Evolutionary conservation across 352 stramenopile genomes (phyloP).

Genomic region (Thalassiosira livingstoniorum): DNA sequence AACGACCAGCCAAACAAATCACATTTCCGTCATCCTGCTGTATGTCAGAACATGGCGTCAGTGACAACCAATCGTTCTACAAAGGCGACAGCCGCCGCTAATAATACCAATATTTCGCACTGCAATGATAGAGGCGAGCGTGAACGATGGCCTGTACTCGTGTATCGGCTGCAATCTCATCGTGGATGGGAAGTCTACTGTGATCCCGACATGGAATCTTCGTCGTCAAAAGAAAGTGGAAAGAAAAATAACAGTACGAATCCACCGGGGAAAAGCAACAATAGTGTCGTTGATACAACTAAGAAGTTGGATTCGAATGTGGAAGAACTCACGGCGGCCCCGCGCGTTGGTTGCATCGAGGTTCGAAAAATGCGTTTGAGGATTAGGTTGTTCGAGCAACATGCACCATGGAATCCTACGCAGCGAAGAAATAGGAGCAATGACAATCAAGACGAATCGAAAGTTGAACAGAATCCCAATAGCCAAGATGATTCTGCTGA

Average conservation of each 20-base stretch:
- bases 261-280: neutral
- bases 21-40: neutral
- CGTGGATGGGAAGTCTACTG: slow-evolving; percentile 54
- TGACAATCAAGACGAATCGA: neutral
- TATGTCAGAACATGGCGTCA: neutral
- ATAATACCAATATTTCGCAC: slow-evolving; percentile 1
- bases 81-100: no score
- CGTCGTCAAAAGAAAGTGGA: neutral
- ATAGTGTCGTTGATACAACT: neutral
- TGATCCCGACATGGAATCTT: slow-evolving; percentile 24
- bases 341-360: slow-evolving; percentile 56
- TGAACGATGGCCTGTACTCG: slow-evolving; percentile 52
- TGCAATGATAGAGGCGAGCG: slow-evolving; percentile 33
- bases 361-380: slow-evolving; percentile 57
- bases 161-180: slow-evolving; percentile 52
- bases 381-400: slow-evolving; percentile 51
- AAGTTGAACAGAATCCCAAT: neutral
- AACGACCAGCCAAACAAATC: neutral
- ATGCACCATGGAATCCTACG: slow-evolving; percentile 31
- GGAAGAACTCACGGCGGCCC: slow-evolving; percentile 50
- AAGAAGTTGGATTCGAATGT: neutral
- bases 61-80: no score
- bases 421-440: neutral
- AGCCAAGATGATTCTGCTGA: neutral
- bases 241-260: neutral